Evolutionary conservation across 805 yeast species (phyloP), one percentile per base, ranked within the genome.

Genomic region (Kazachstania psychrophila): DNA sequence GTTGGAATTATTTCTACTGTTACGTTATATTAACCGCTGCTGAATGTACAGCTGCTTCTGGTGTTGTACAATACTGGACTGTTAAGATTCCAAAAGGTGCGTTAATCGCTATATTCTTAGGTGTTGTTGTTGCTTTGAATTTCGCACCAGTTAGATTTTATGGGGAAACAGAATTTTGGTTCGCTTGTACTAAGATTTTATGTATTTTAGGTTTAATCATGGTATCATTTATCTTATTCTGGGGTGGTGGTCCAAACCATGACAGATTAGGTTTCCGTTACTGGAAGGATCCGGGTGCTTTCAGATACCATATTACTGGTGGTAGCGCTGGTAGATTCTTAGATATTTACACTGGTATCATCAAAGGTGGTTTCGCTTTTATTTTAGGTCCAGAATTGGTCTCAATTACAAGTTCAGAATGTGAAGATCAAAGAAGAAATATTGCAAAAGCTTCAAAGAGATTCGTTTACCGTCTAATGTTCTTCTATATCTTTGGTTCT

Each of bases 281-380:
- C 60, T 79, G 86, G 86, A 56, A 66, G 34, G 41, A 62, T 38
- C 79, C 79, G 5, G 79, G 79, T 46, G 72, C 77, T 0, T 79
- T 78, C 45, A 64, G 70, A 37, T 49, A 61, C 45, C 73, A 75
- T 47, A 47, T 72, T 35, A 59, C 64, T 2, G 52, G 48, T 7
- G 85, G 85, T 18, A 55, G 60, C 39, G 68, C 80, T 20, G 87
- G 85, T 31, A 69, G 68, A 42, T 77, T 80, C 55, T 59, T 75
- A 23, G 84, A 79, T 12, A 66, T 77, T 38, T 75, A 79, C 74
- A 71, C 75, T 12, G 76, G 72, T 37, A 62, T 78, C 34, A 71
- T 77, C 45, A 75, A 73, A 49, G 75, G 80, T 28, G 84, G 77
- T 12, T 78, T 76, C 47, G 73, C 82, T 3, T 77, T 76, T 51